Base-by-base conservation (phyloP, 257 asterid species). In the Striga asiatica region DNA sequence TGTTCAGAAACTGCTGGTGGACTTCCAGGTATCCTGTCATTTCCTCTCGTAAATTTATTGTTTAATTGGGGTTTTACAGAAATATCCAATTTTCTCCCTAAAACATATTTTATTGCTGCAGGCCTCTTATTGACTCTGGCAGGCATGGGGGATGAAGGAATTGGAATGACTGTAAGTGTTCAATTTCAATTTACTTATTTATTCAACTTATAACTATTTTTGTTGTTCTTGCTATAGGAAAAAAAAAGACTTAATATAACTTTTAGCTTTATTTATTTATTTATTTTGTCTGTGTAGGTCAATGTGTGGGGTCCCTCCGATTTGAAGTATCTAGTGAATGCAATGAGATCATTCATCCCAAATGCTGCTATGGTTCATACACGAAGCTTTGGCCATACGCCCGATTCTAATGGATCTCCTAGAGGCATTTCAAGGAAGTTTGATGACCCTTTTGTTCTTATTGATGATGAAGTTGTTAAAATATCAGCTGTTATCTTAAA, bases 1-100 rank as follows among this genome's bases (percentile, higher is more conserved):
- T 82, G 97, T 81, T 84, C 99, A 13, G 97, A 88, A 82, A 92
- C 99, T 66, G 88, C 97, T 19, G 97, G 99, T 66, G 99, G 99
- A 52, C 96, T 86, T 65, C 96, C 98, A 62, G 98, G 96, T 86
- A 47, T 58, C 74, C 34, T 38, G 16, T 16, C 43, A 37, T 7
- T 49, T 37, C 28, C 31, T 18, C 31, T 24, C 23, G 5, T 8
- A 6, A 18, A 18, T 55, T 61, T 8, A 20, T 13, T 25, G 21
- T 14, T 52, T 17, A 5, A 53, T 9, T 50, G 16, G 34, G 23
- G 41, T n/a, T n/a, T n/a, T n/a, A n/a, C n/a, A n/a, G n/a, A 20
- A 37, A 5, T 52, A 57, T 18, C 23, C 38, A 18, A 13, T 58
- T 60, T 55, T 66, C n/a, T 12, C 5, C 47, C 46, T 42, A 2